Evolutionary conservation across 176 grass and related monocot genomes (phyloP).

Genomic region (Leersia perrieri): DNA sequence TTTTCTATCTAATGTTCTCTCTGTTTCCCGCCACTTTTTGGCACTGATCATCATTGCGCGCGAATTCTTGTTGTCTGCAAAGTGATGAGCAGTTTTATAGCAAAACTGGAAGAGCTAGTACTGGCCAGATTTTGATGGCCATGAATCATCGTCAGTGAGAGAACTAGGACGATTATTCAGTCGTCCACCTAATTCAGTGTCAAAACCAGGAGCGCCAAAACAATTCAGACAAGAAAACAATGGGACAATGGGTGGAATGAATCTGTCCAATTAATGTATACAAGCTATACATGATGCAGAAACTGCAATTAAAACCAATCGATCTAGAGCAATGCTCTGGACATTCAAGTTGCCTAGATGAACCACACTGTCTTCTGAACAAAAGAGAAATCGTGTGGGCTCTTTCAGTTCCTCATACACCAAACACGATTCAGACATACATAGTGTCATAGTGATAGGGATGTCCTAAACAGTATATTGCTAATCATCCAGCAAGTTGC

Average conservation of each 20-base stretch:
- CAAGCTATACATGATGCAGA: neutral
- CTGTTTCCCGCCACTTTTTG: no score
- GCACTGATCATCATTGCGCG: no score
- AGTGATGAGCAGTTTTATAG: no score
- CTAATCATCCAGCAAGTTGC: neutral
- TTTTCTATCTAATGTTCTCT: no score
- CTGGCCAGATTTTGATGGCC: no score
- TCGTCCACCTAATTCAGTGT: neutral
- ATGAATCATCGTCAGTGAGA: no score
- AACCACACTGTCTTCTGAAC: no score
- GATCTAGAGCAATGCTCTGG: neutral
- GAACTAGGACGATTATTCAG: no score
- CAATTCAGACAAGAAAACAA: neutral
- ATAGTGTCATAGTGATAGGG: neutral
- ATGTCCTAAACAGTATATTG: neutral
- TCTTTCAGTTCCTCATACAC: neutral
- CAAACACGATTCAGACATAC: neutral
- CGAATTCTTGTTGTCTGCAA: no score
- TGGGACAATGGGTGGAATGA: neutral
- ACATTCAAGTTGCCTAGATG: neutral
- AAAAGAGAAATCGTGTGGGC: neutral
- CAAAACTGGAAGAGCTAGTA: no score
- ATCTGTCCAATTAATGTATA: no score
- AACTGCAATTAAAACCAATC: neutral
- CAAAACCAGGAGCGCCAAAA: neutral